Percentiles rank a stretch among this genome's conserved stretches.
phyloP scores from a whole-genome alignment of 164 flowering plant species.

The Tinospora cordifolia region DNA sequence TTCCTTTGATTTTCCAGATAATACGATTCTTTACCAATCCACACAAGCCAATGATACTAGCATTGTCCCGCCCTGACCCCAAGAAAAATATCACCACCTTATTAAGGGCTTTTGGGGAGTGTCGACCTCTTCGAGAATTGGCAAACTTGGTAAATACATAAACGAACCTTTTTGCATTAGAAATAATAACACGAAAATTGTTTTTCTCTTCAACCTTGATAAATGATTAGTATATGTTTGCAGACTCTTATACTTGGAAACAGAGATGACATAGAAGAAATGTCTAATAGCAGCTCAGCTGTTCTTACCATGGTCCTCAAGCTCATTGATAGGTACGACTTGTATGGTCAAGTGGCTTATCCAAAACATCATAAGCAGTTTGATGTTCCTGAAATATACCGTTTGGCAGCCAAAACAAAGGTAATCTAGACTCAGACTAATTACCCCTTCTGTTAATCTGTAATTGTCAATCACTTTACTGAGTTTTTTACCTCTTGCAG shows the following conservation, averaged over 20 bases:
- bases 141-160: conserved; percentile 56
- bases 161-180: not conserved
- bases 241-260: conserved; percentile 80
- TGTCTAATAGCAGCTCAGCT: conserved; percentile 50
- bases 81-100: conserved; percentile 76
- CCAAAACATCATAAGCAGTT: conserved; percentile 87
- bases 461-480: not conserved
- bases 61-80: conserved; percentile 81
- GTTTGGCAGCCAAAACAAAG: conserved; percentile 77
- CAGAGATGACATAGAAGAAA: conserved; percentile 78
- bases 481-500: conserved; percentile 25
- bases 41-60: conserved; percentile 83
- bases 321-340: conserved; percentile 69
- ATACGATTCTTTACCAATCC: conserved; percentile 80
- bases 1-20: conserved; percentile 33
- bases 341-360: conserved; percentile 81
- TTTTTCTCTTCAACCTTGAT: not conserved
- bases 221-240: conserved; percentile 7
- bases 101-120: conserved; percentile 76
- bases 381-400: conserved; percentile 78
- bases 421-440: conserved; percentile 17
- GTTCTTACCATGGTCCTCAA: conserved; percentile 62
- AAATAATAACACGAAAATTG: not conserved
- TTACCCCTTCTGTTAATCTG: not conserved
- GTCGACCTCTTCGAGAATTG: conserved; percentile 60